Evolutionary conservation across 2,329 filamentous ascomycete species (phyloP).

Genomic region (Stylonectria norvegica): DNA sequence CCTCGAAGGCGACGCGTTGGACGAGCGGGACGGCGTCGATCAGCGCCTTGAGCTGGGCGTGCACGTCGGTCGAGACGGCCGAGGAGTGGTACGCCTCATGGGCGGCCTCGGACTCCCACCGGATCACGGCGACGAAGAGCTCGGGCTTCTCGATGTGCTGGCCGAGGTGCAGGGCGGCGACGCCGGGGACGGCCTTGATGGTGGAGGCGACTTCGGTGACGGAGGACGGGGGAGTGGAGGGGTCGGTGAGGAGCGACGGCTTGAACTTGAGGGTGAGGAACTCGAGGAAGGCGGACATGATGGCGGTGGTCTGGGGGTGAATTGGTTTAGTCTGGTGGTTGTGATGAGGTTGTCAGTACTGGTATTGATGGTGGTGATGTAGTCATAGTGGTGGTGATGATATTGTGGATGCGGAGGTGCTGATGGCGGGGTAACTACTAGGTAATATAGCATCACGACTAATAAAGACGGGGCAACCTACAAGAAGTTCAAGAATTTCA

Average conservation of each 20-base stretch:
- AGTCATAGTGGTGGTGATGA: too few species aligned
- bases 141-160: conserved; percentile 33
- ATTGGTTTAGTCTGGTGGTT: too few species aligned
- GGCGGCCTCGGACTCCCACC: conserved; percentile 33
- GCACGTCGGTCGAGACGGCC: conserved; percentile 39
- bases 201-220: conserved; percentile 26
- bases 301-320: conserved; percentile 3
- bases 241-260: conserved; percentile 21
- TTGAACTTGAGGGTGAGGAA: conserved; percentile 34
- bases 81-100: conserved; percentile 40
- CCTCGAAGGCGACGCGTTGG: conserved; percentile 17
- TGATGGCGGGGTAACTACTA: too few species aligned
- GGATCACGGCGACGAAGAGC: conserved; percentile 31
- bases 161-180: conserved; percentile 34
- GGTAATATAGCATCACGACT: too few species aligned
- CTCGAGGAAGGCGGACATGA: conserved; percentile 30
- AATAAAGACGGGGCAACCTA: too few species aligned
- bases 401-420: too few species aligned
- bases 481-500: too few species aligned
- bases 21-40: conserved; percentile 25
- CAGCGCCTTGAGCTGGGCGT: conserved; percentile 35
- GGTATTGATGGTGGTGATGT: not conserved
- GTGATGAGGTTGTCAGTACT: too few species aligned
- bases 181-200: conserved; percentile 32
- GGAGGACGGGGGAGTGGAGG: conserved; percentile 25